Conservation (phyloP, 352 stramenopile genomes). For the Phytophthora parvispora region DNA sequence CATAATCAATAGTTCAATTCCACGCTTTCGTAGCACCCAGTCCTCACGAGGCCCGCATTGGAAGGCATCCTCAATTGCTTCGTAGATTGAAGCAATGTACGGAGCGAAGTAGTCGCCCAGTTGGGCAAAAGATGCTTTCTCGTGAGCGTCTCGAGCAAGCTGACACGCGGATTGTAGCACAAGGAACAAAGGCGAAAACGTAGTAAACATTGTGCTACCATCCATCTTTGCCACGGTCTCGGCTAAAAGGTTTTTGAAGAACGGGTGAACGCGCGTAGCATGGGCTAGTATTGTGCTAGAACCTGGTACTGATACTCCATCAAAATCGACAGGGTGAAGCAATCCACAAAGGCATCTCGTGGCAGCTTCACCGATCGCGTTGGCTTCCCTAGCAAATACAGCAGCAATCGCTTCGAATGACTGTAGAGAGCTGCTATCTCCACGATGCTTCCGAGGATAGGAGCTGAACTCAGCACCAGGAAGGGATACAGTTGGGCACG, state of each 20-base stretch:
- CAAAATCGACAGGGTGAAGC: conserved; percentile 62
- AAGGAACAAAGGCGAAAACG: conserved; percentile 61
- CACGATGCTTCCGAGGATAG: conserved; percentile 6
- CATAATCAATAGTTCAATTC: conserved; percentile 58
- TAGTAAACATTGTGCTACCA: conserved; percentile 49
- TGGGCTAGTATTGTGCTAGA: conserved; percentile 37
- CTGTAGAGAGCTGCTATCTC: conserved; percentile 5
- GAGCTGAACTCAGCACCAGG: not conserved
- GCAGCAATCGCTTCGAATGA: conserved; percentile 46
- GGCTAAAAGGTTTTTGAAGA: conserved; percentile 48
- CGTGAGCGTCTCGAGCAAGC: conserved; percentile 41
- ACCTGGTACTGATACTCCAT: conserved; percentile 50
- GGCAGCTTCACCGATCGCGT: conserved; percentile 55
- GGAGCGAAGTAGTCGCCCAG: conserved; percentile 48
- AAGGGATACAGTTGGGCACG: conserved; percentile 23
- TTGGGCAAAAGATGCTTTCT: conserved; percentile 24
- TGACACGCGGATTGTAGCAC: conserved; percentile 48
- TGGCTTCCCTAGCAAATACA: conserved; percentile 51
- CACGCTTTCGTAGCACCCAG: conserved; percentile 67
- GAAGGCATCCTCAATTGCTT: conserved; percentile 71
- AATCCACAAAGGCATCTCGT: conserved; percentile 59
- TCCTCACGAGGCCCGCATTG: conserved; percentile 57
- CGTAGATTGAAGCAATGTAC: conserved; percentile 52
- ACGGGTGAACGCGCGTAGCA: conserved; percentile 40
- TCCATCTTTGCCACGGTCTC: conserved; percentile 55